Evolutionary conservation across 2,329 filamentous ascomycete genomes (phyloP).

Genomic region (Lecanicillium sp.): DNA sequence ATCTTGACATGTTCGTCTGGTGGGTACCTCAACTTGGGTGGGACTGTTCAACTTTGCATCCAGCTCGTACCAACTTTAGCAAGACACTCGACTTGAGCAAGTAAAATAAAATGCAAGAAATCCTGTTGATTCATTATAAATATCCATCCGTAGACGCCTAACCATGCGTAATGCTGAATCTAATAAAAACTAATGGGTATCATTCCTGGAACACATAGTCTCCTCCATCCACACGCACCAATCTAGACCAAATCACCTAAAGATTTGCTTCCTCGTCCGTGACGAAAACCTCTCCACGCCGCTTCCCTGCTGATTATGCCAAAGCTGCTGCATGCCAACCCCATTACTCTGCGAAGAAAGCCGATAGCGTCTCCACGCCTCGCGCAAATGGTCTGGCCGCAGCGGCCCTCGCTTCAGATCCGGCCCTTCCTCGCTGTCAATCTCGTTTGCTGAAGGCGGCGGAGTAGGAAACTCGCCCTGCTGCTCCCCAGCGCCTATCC

Average conservation of each 20-base stretch:
- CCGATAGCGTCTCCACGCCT: slow-evolving; percentile 63
- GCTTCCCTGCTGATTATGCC: slow-evolving; percentile 51
- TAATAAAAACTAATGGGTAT: slow-evolving; percentile 1
- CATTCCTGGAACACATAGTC: neutral
- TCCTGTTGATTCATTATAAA: too few relatives aligned
- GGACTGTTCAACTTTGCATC: too few relatives aligned
- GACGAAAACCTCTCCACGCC: slow-evolving; percentile 52
- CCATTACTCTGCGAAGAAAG: slow-evolving; percentile 53
- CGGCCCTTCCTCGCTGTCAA: slow-evolving; percentile 11
- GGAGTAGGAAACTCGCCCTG: slow-evolving; percentile 44
- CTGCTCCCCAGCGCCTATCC: slow-evolving; percentile 52
- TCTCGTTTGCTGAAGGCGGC: slow-evolving; percentile 25
- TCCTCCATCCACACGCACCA: neutral
- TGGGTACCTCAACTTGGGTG: too few relatives aligned
- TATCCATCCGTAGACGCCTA: too few relatives aligned
- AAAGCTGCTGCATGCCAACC: slow-evolving; percentile 50
- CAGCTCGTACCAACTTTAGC: too few relatives aligned
- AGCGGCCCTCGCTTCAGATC: slow-evolving; percentile 45
- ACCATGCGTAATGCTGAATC: neutral
- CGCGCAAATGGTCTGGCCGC: slow-evolving; percentile 65
- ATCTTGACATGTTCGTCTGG: too few relatives aligned
- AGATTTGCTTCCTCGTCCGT: slow-evolving; percentile 43
- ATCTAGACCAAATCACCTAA: too few relatives aligned
- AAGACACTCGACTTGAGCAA: too few relatives aligned
- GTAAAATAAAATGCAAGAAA: too few relatives aligned